These are phyloP conservation scores for Zygotorulaspora chibaensis DNA, from an alignment of 805 yeast genomes.

Conservation along the genomic window DNA sequence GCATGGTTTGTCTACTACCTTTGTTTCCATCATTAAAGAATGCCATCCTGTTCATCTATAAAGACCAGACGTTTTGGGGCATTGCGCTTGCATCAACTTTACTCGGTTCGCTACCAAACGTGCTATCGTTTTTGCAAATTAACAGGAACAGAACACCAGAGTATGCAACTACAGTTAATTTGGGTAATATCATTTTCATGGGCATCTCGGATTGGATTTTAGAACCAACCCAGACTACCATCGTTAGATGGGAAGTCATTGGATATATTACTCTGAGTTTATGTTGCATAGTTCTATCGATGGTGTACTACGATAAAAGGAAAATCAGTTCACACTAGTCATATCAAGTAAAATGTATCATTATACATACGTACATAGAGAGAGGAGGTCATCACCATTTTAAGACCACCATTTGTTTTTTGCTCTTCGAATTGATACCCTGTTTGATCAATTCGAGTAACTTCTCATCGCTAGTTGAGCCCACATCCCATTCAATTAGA, in stretches of 20 bases:
- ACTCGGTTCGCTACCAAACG: conserved; percentile 27
- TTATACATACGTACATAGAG: not conserved
- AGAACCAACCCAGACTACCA: conserved; percentile 28
- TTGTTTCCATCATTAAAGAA: conserved; percentile 17
- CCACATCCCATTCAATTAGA: conserved; percentile 34
- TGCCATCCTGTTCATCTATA: conserved; percentile 13
- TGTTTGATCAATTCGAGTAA: conserved; percentile 40
- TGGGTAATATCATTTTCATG: conserved; percentile 28
- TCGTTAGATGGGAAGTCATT: conserved; percentile 34
- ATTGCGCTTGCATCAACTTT: conserved; percentile 15
- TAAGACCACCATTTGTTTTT: conserved; percentile 29
- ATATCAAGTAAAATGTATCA: not conserved
- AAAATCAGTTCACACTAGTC: conserved; percentile 4
- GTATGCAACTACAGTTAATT: conserved; percentile 27
- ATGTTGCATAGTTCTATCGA: conserved; percentile 24
- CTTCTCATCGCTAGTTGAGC: conserved; percentile 36
- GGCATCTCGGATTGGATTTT: conserved; percentile 32
- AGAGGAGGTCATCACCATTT: conserved; percentile 24
- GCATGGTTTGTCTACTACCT: conserved; percentile 23
- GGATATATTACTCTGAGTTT: conserved; percentile 28
- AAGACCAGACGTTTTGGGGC: conserved; percentile 20
- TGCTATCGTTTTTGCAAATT: conserved; percentile 24
- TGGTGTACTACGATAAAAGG: conserved; percentile 17
- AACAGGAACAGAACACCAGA: conserved; percentile 26
- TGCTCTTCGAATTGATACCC: conserved; percentile 40